Base-by-base conservation (phyloP, 108 stramenopile species). In the Pinguiococcus pyrenoidosus region DNA sequence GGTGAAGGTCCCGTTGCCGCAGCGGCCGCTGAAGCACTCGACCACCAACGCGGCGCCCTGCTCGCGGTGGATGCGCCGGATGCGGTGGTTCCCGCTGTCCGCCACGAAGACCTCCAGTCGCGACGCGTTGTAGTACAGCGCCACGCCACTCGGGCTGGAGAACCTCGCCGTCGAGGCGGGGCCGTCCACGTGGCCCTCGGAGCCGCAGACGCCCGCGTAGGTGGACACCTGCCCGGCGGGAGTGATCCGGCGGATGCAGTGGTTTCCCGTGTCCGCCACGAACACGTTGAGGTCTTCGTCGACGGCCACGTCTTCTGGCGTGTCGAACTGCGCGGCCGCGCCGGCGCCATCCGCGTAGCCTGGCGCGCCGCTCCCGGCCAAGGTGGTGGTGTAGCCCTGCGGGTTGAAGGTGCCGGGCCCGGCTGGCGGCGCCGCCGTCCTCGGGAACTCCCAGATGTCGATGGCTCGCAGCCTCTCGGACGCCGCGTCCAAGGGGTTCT, bases 231-330 rank as follows among this genome's bases (percentile, higher is more conserved):
- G 24, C 2, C 79, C 82, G 43, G 72, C 71, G 26, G 41, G 28
- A 6, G 71, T 42, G 29, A 85, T 59, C 43, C 72, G 38, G 21
- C 82, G 72, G 14, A 87, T 76, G 12, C 74, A 69, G 50, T 87
- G 77, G 52, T 87, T 87, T n/a, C 76, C 79, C 12, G 79, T 81
- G 52, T 87, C 86, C 6, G 81, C 82, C 6, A 87, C 80, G 48
- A 72, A 85, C 3, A 83, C 60, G 40, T 82, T 81, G n/a, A 81
- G 78, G 22, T 77, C 70, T n/a, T 54, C 71, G 55, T 85, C 84
- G 3, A 81, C 71, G 6, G 79, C 81, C 13, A 85, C 76, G 18
- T 76, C 82, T 43, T 76, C 48, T 1, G 83, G 83, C 37, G 55
- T 58, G 33, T 61, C 56, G 56, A 85, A 87, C 18, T 64, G 58